Percentiles rank a stretch among this genome's conserved stretches.
Conservation (phyloP, 148 eudicot genomes). For the Simmondsia chinensis region DNA sequence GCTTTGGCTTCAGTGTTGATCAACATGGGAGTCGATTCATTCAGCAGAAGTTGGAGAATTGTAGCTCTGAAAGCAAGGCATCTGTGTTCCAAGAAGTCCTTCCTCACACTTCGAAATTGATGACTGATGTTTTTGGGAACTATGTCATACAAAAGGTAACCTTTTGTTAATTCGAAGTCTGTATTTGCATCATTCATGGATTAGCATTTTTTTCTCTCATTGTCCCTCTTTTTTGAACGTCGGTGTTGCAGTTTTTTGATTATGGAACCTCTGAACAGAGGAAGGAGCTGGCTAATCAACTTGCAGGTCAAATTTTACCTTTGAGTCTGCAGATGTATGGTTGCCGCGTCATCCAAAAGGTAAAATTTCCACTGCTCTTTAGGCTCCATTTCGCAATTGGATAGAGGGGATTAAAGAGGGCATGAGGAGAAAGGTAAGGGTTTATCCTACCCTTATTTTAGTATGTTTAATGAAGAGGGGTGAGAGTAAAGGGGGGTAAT, state of each 20-base stretch:
- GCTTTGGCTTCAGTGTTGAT: slow-evolving; percentile 49
- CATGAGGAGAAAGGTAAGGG: no score
- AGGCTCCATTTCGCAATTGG: no score
- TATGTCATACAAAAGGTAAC: slow-evolving; percentile 93
- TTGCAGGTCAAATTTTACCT: slow-evolving; percentile 58
- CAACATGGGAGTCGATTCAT: slow-evolving; percentile 97
- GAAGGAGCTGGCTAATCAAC: slow-evolving; percentile 70
- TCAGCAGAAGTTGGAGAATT: slow-evolving; percentile 86
- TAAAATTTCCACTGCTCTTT: no score
- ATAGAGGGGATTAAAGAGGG: no score
- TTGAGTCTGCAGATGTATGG: slow-evolving; percentile 98
- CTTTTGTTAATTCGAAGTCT: no score
- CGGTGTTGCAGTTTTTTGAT: slow-evolving; percentile 63
- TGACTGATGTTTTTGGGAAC: slow-evolving; percentile 98
- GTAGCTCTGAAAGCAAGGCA: slow-evolving; percentile 65
- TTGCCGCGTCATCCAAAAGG: slow-evolving; percentile 98
- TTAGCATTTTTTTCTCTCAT: neutral
- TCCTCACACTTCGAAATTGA: slow-evolving; percentile 73
- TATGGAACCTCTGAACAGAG: slow-evolving; percentile 75
- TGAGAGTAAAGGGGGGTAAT: no score
- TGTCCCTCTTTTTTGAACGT: neutral
- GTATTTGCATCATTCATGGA: neutral
- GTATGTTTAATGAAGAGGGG: no score
- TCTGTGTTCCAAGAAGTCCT: slow-evolving; percentile 79
- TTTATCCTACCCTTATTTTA: no score